Base-by-base conservation (phyloP, 148 eudicot genomes). In the Rhododendron ferrugineum region DNA sequence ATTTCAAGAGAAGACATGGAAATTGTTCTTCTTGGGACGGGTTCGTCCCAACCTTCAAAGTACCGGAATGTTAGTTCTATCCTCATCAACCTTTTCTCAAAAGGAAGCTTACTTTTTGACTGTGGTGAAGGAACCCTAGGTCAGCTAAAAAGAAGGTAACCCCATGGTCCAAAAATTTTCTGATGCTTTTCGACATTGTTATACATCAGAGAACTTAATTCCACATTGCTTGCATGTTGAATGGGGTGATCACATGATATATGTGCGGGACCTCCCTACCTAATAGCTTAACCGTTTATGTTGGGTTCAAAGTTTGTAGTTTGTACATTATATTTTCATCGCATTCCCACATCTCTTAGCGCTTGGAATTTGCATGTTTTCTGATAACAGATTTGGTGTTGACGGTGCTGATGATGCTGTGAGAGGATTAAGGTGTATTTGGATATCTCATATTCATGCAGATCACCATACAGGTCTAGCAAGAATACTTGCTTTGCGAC, bases 1-100 rank as follows among this genome's bases (percentile, higher is more conserved):
- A 89, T 97, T 84, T 87, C 93, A 32, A 89, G 99, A 89, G 98
- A 97, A 87, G 99, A 97, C 77, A 86, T 94, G 92, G 99, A 97
- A 91, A 94, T 97, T 82, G 95, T 95, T 88, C 98, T 97, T 87
- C 89, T 97, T 23, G 99, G 99, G 16, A 97, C 99, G 4, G 99
- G 99, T 50, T 97, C 99, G n/a, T 95, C 98, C 49, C 99, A 97
- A 84, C 99, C 99, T 75, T 97, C 99, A n/a, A 97, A 97, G 79
- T 97, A 95, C 80, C 90, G 99, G 60, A 97, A 97, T 86, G 99
- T 97, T 86, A 97, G 90, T 85, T 93, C 98, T 62, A 93, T 93
- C 86, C 93, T 89, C 85, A 90, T 97, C 90, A 93, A 97, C 85
- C 97, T 97, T 86, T 97, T 97, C 88, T 88, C 95, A 3, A 93